Percentiles rank a stretch among this genome's conserved stretches.
Evolutionary conservation across 2,329 filamentous ascomycete genomes (phyloP).

Genomic region (Arthrocladium fulminans): DNA sequence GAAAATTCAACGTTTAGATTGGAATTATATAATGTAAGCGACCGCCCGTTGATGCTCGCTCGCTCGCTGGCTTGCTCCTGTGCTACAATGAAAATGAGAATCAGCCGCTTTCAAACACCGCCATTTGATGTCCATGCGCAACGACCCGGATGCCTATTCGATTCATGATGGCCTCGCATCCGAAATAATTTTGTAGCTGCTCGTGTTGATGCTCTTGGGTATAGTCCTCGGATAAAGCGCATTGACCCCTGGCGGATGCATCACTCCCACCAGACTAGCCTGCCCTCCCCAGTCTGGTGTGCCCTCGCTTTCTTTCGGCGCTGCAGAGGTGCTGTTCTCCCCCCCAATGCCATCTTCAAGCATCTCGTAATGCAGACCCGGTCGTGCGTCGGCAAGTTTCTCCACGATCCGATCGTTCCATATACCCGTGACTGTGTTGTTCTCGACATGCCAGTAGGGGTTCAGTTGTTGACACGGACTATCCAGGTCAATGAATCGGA

Average conservation of each 20-base stretch:
- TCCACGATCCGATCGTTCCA: slow-evolving; percentile 62
- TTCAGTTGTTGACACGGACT: slow-evolving; percentile 62
- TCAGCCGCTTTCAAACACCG: too few relatives aligned
- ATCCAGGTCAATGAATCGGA: slow-evolving; percentile 68
- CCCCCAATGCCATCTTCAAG: slow-evolving; percentile 55
- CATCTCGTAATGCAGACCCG: slow-evolving; percentile 51
- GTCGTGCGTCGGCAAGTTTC: slow-evolving; percentile 51
- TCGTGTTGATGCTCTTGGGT: slow-evolving; percentile 33
- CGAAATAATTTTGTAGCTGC: slow-evolving; percentile 33
- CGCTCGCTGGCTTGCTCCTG: too few relatives aligned
- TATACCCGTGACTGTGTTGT: slow-evolving; percentile 56
- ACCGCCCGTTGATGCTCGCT: too few relatives aligned
- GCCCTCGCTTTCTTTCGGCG: slow-evolving; percentile 34
- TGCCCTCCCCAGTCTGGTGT: slow-evolving; percentile 44
- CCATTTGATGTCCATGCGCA: too few relatives aligned
- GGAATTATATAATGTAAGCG: too few relatives aligned
- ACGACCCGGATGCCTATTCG: too few relatives aligned
- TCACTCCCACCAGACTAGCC: neutral
- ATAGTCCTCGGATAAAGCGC: slow-evolving; percentile 31
- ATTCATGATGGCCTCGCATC: slow-evolving; percentile 25
- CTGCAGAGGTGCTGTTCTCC: slow-evolving; percentile 20
- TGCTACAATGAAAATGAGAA: neutral
- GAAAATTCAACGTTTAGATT: neutral
- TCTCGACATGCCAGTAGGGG: slow-evolving; percentile 59
- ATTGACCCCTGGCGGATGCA: slow-evolving; percentile 18